Evolutionary conservation across 2,329 filamentous ascomycete genomes (phyloP), one percentile per base, ranked within the genome.

Genomic region (Colletotrichum liaoningense): DNA sequence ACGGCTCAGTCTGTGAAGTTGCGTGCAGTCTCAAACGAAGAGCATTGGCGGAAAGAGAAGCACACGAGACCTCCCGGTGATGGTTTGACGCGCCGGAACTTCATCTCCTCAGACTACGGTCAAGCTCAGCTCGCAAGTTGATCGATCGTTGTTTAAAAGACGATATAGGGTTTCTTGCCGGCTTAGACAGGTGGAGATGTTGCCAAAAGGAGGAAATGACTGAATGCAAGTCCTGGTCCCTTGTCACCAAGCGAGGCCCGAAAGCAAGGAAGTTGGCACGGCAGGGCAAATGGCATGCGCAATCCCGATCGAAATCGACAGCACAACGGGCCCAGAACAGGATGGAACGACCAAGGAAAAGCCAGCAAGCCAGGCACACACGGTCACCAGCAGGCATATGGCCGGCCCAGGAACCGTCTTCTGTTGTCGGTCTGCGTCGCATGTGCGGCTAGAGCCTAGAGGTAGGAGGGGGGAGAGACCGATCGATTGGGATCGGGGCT

Each of bases 241-340:
- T 52, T 58, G 30, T 52, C 35, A 58, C 14, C 55, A 66, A 69
- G 28, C 59, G 26, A 57, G 58, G 56, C n/a, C 55, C 33, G 66
- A 70, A 73, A 73, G 54, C 67, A 70, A 60, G 70, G 68, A 73
- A 73, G 55, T 69, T 30, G 35, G 19, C 42, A 49, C 42, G 19
- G 19, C n/a, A 49, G 42, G 42, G 58, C 66, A 60, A 63, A 59
- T 55, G 33, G 54, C 24, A 55, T 55, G 59, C 59, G 54, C 70
- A 69, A 64, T 70, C 58, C 54, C 16, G 59, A 70, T 73, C 46
- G 60, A 60, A 69, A 70, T 65, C 60, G 67, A 49, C 55, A 54
- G 33, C 26, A 55, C 42, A 46, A 46, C 28, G 26, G 66, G 70
- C 59, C 70, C 67, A 70, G 70, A 73, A 70, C 67, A 56, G 46